These are phyloP conservation scores for Gliomastix tumulicola DNA, from an alignment of 2,329 filamentous ascomycete genomes.

Conservation along the genomic window DNA sequence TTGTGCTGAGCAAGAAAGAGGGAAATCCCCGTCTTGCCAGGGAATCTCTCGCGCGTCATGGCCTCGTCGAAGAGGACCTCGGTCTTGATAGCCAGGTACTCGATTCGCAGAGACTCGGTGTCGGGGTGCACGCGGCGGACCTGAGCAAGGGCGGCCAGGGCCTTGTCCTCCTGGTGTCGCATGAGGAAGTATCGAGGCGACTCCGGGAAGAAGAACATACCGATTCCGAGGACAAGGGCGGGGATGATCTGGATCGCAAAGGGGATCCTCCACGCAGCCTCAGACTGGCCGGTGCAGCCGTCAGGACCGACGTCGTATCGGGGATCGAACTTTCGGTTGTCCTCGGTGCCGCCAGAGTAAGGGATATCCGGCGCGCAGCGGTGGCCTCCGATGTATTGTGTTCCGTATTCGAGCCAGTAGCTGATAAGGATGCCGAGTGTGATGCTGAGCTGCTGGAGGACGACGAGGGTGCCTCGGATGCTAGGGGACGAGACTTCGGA, in stretches of 20 bases:
- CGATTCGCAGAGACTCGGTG: constrained; percentile 17
- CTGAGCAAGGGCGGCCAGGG: constrained; percentile 18
- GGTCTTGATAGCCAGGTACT: constrained; percentile 27
- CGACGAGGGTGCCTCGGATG: constrained; percentile 39
- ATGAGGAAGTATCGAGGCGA: constrained; percentile 26
- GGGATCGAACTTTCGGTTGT: constrained; percentile 31
- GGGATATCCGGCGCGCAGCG: constrained; percentile 38
- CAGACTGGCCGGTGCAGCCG: constrained; percentile 35
- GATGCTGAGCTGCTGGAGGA: constrained; percentile 32
- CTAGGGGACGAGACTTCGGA: constrained; percentile 39
- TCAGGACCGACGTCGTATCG: constrained; percentile 27
- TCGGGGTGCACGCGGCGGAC: constrained; percentile 23
- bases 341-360: constrained; percentile 33
- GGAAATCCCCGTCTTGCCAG: constrained; percentile 17
- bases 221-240: constrained; percentile 44
- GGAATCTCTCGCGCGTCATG: constrained; percentile 6
- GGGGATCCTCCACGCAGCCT: constrained; percentile 37
- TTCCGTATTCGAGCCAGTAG: constrained; percentile 27
- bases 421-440: constrained; percentile 32
- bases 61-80: constrained; percentile 27
- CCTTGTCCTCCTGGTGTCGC: constrained; percentile 19
- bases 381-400: constrained; percentile 22
- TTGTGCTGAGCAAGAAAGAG: constrained; percentile 22
- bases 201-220: constrained; percentile 45
- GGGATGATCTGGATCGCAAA: constrained; percentile 46